phyloP scores from a whole-genome alignment of 768 basidiomycete genomes.

The Naganishia friedmannii region DNA sequence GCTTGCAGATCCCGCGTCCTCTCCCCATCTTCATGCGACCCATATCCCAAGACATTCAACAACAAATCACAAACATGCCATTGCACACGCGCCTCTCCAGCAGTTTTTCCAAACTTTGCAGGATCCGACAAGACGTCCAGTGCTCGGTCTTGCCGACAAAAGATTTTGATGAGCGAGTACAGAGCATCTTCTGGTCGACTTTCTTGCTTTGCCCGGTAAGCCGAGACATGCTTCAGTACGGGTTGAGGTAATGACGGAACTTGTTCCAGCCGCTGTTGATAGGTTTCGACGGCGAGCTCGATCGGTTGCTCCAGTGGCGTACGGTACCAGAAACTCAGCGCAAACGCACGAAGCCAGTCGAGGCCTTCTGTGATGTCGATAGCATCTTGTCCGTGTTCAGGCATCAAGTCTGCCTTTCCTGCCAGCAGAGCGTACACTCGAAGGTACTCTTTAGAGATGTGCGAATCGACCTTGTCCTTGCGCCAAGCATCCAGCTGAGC shows the following conservation, averaged over 20 bases:
- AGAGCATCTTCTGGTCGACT: conserved; percentile 61
- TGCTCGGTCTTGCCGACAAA: conserved; percentile 69
- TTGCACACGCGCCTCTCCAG: conserved; percentile 74
- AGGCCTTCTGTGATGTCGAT: conserved; percentile 67
- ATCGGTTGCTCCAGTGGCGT: conserved; percentile 63
- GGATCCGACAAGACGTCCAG: conserved; percentile 67
- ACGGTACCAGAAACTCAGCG: conserved; percentile 84
- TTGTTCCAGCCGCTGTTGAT: conserved; percentile 53
- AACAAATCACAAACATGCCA: conserved; percentile 93
- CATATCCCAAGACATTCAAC: conserved; percentile 72
- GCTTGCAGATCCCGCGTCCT: conserved; percentile 59
- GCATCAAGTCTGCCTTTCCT: conserved; percentile 66
- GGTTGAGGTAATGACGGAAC: conserved; percentile 42
- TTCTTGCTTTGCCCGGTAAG: conserved; percentile 15
- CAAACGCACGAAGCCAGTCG: conserved; percentile 94
- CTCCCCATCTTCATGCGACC: conserved; percentile 83
- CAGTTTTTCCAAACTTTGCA: conserved; percentile 69
- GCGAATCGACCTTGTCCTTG: conserved; percentile 67
- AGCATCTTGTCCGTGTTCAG: conserved; percentile 57
- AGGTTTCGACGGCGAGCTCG: conserved; percentile 65
- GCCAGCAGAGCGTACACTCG: conserved; percentile 80
- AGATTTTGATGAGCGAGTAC: conserved; percentile 73
- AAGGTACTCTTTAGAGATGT: conserved; percentile 66
- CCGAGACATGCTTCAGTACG: conserved; percentile 47
- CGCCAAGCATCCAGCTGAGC: conserved; percentile 80